A percentile compares a stretch with the other conserved stretches of the same genome.
These are phyloP conservation scores for Penicillium arizonense DNA, from an alignment of 495 filamentous ascomycete species.

Conservation along the genomic window DNA sequence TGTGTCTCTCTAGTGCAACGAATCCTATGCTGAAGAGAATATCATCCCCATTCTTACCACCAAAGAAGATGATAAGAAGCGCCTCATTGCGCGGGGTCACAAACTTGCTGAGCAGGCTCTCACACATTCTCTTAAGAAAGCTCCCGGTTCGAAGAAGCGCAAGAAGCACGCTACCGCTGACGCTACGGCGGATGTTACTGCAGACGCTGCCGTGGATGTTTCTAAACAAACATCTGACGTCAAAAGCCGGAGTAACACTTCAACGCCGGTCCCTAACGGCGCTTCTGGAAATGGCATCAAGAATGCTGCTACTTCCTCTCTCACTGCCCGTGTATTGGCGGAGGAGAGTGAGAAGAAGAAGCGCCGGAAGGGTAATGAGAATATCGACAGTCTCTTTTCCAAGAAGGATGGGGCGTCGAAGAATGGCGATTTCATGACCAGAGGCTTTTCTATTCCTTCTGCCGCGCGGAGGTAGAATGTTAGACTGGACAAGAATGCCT, in stretches of 20 bases:
- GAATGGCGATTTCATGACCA: conserved; percentile 72
- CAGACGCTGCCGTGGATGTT: not conserved
- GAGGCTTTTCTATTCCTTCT: conserved; percentile 66
- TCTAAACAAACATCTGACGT: conserved; percentile 8
- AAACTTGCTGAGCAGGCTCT: conserved; percentile 67
- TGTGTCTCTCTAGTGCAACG: conserved; percentile 56
- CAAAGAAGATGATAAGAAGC: conserved; percentile 66
- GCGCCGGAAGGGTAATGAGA: conserved; percentile 70
- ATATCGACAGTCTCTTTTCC: conserved; percentile 67
- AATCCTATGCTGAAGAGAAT: conserved; percentile 70
- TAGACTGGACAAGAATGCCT: not conserved
- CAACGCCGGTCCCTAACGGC: conserved; percentile 30
- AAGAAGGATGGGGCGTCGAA: conserved; percentile 53
- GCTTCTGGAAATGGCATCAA: conserved; percentile 61
- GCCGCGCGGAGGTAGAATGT: conserved; percentile 23
- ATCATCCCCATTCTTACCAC: conserved; percentile 79
- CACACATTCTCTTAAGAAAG: conserved; percentile 88
- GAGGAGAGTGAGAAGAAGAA: conserved; percentile 85
- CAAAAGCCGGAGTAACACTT: conserved; percentile 26
- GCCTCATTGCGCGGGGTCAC: conserved; percentile 60
- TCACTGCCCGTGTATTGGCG: conserved; percentile 80
- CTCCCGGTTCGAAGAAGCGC: conserved; percentile 65
- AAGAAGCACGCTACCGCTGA: conserved; percentile 52
- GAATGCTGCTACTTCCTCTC: conserved; percentile 76
- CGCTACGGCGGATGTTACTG: conserved; percentile 4